phyloP scores from a whole-genome alignment of 192 early-diverging fungal species.

The Coemansia sp. region DNA sequence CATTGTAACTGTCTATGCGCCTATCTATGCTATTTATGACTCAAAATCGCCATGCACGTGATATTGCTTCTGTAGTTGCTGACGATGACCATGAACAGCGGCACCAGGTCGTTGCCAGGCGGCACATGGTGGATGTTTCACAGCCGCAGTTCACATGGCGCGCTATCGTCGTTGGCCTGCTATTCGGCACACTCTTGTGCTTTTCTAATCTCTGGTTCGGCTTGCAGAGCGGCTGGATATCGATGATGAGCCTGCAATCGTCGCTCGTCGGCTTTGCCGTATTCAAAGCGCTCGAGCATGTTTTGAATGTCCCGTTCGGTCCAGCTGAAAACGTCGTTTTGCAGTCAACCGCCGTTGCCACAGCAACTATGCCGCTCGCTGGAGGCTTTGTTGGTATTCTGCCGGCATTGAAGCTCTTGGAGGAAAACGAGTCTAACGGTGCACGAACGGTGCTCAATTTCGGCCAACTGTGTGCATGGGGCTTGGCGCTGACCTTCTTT shows the following conservation, averaged over 20 bases:
- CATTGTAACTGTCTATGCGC: background rate
- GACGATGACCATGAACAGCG: background rate
- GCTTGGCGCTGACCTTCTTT: slow-evolving; percentile 76
- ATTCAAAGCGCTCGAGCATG: slow-evolving; percentile 60
- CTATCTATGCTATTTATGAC: background rate
- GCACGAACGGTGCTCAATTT: slow-evolving; percentile 55
- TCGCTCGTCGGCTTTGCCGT: slow-evolving; percentile 76
- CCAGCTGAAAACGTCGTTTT: slow-evolving; percentile 85
- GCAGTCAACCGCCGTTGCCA: slow-evolving; percentile 80
- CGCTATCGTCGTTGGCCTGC: slow-evolving; percentile 59
- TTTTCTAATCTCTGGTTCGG: slow-evolving; percentile 92
- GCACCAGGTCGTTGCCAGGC: background rate
- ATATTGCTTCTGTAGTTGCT: background rate
- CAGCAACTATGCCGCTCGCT: slow-evolving; percentile 80
- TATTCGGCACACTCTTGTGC: slow-evolving; percentile 67
- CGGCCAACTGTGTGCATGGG: slow-evolving; percentile 68
- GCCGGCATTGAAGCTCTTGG: slow-evolving; percentile 74
- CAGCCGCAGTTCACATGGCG: slow-evolving; percentile 53
- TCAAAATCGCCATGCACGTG: background rate
- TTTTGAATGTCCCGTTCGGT: slow-evolving; percentile 58
- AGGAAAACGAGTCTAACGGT: slow-evolving; percentile 55
- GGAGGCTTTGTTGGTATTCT: slow-evolving; percentile 80
- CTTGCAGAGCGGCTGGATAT: slow-evolving; percentile 77
- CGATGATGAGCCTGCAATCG: slow-evolving; percentile 75
- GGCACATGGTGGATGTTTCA: slow-evolving; percentile 33